Conservation (phyloP, 371 early-diverging fungal genomes). For the Zancudomyces culisetae region DNA sequence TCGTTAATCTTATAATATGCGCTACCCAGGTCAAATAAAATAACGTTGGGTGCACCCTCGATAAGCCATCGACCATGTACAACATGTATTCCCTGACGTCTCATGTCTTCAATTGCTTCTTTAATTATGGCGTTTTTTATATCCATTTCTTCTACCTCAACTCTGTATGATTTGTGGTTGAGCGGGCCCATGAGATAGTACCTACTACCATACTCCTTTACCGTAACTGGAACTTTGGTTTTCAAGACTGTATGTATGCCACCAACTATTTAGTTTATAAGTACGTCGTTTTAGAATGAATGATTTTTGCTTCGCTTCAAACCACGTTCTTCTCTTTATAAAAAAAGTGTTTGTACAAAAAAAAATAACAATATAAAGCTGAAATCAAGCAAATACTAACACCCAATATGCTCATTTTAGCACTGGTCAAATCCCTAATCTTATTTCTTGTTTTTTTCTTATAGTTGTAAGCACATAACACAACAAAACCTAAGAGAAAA, state of each 20-base stretch:
- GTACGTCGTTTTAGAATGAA: too few relatives aligned
- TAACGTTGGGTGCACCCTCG: conserved; percentile 78
- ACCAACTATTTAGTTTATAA: conserved; percentile 51
- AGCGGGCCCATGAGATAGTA: conserved; percentile 70
- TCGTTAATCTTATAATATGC: conserved; percentile 54
- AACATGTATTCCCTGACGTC: conserved; percentile 49
- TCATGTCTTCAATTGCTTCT: conserved; percentile 47
- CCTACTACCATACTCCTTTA: conserved; percentile 76
- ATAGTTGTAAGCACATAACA: too few relatives aligned
- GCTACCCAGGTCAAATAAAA: conserved; percentile 71
- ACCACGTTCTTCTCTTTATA: too few relatives aligned
- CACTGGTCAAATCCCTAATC: too few relatives aligned
- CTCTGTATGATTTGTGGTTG: conserved; percentile 50
- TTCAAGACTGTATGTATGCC: conserved; percentile 95
- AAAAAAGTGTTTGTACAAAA: too few relatives aligned
- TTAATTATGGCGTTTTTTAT: conserved; percentile 49
- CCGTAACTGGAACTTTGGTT: conserved; percentile 87
- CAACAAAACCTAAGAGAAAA: too few relatives aligned
- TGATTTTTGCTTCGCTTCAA: too few relatives aligned
- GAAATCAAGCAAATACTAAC: too few relatives aligned
- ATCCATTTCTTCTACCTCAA: conserved; percentile 74
- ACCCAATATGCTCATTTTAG: too few relatives aligned
- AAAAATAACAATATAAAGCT: too few relatives aligned
- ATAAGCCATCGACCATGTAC: conserved; percentile 88
- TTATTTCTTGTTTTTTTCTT: too few relatives aligned